phyloP scores from a whole-genome alignment of 352 stramenopile species.

The Globisporangium carolinianum region DNA sequence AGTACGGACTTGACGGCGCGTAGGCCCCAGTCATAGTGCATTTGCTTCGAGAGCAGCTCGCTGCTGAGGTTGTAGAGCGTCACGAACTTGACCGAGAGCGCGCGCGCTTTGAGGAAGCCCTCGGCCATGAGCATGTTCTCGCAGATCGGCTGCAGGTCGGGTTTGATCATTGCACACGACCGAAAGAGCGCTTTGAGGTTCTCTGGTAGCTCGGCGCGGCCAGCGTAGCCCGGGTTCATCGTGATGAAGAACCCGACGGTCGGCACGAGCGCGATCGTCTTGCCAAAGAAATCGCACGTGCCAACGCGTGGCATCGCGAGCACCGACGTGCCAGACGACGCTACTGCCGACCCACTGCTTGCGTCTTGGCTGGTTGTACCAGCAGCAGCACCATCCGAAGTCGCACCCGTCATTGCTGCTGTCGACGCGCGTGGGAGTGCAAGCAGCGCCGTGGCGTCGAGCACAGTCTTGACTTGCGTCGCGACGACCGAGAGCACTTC shows the following conservation, averaged over 20 bases:
- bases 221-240: constrained; percentile 92
- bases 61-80: constrained; percentile 86
- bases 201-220: constrained; percentile 87
- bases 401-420: constrained; percentile 11
- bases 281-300: constrained; percentile 88
- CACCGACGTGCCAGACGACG: constrained; percentile 7
- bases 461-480: constrained; percentile 96
- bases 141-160: constrained; percentile 88
- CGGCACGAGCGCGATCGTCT: constrained; percentile 74
- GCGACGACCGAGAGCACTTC: constrained; percentile 94
- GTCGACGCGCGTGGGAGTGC: constrained; percentile 11
- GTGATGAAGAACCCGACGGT: constrained; percentile 92
- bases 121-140: constrained; percentile 95
- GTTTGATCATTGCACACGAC: constrained; percentile 90
- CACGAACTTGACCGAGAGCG: constrained; percentile 86
- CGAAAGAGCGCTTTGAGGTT: constrained; percentile 92
- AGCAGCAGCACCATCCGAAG: background rate
- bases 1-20: constrained; percentile 95
- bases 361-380: constrained; percentile 6
- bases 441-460: constrained; percentile 73
- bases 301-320: constrained; percentile 36
- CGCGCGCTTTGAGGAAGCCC: constrained; percentile 83
- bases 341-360: background rate
- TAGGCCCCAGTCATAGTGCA: constrained; percentile 94
- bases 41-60: constrained; percentile 83